Conservation (phyloP, 2,329 filamentous ascomycete genomes). For the Sporothrix curviconia region DNA sequence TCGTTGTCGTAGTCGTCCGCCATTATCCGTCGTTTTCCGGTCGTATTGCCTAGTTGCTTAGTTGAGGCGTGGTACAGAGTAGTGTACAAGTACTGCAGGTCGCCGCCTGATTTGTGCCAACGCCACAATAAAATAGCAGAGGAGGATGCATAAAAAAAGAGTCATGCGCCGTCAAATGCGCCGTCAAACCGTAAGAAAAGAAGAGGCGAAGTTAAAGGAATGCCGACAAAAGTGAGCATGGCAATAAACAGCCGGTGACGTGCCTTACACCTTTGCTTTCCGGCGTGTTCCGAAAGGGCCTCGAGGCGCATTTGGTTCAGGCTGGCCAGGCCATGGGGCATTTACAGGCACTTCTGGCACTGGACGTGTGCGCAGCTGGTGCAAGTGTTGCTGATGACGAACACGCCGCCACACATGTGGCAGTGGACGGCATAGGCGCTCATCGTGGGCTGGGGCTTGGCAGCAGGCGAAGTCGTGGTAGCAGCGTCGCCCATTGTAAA, state of each 20-base stretch:
- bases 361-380: slow-evolving; percentile 44
- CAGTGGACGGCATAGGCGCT: slow-evolving; percentile 43
- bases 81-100: background rate
- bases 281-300: background rate
- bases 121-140: background rate
- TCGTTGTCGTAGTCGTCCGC: too few relatives aligned
- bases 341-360: slow-evolving; percentile 39
- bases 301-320: background rate
- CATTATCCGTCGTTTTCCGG: background rate
- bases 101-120: background rate
- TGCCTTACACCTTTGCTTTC: background rate
- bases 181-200: background rate
- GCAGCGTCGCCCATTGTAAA: slow-evolving; percentile 1
- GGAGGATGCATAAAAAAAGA: background rate
- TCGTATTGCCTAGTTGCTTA: background rate
- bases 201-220: background rate
- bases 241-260: background rate
- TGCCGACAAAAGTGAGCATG: background rate
- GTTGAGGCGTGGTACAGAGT: background rate
- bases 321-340: too few relatives aligned
- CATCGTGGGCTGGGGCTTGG: slow-evolving; percentile 8
- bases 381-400: slow-evolving; percentile 51
- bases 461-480: background rate
- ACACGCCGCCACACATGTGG: slow-evolving; percentile 50
- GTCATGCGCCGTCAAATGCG: background rate